Conservation (phyloP, 2,329 filamentous ascomycete genomes). For the Westerdykella sp. region DNA sequence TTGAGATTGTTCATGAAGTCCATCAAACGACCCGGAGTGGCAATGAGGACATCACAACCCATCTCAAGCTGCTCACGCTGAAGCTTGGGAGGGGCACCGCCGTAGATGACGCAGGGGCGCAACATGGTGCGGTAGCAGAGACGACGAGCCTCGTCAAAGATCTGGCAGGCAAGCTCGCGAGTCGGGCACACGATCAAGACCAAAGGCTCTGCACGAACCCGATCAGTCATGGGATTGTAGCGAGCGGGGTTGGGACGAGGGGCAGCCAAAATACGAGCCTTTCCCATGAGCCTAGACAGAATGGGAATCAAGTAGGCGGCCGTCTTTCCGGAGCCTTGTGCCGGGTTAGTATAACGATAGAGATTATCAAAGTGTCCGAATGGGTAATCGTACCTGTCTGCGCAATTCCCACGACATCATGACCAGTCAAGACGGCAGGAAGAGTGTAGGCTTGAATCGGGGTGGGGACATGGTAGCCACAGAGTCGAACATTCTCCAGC, state of each 20-base stretch:
- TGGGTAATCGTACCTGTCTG: slow-evolving; percentile 70
- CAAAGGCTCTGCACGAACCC: slow-evolving; percentile 73
- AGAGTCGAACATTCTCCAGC: slow-evolving; percentile 67
- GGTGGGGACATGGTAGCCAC: slow-evolving; percentile 66
- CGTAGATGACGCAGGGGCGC: slow-evolving; percentile 83
- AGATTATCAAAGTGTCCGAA: neutral
- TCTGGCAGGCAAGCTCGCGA: slow-evolving; percentile 86
- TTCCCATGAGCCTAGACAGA: slow-evolving; percentile 88
- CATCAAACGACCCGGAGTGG: slow-evolving; percentile 75
- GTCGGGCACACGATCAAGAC: slow-evolving; percentile 81
- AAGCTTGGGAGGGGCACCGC: slow-evolving; percentile 65
- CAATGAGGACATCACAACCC: slow-evolving; percentile 86
- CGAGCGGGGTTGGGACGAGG: slow-evolving; percentile 61
- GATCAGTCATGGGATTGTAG: slow-evolving; percentile 47
- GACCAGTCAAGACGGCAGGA: slow-evolving; percentile 67
- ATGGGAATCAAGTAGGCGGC: slow-evolving; percentile 87
- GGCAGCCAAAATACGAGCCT: slow-evolving; percentile 80
- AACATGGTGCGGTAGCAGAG: slow-evolving; percentile 94
- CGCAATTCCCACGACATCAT: slow-evolving; percentile 82
- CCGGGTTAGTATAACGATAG: slow-evolving; percentile 3
- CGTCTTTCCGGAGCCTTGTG: slow-evolving; percentile 89
- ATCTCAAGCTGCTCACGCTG: slow-evolving; percentile 68
- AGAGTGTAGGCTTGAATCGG: slow-evolving; percentile 83
- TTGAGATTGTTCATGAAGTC: slow-evolving; percentile 73
- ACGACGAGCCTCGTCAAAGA: slow-evolving; percentile 89